Conservation (phyloP, 352 stramenopile genomes). For the Globisporangium camurandrum region DNA sequence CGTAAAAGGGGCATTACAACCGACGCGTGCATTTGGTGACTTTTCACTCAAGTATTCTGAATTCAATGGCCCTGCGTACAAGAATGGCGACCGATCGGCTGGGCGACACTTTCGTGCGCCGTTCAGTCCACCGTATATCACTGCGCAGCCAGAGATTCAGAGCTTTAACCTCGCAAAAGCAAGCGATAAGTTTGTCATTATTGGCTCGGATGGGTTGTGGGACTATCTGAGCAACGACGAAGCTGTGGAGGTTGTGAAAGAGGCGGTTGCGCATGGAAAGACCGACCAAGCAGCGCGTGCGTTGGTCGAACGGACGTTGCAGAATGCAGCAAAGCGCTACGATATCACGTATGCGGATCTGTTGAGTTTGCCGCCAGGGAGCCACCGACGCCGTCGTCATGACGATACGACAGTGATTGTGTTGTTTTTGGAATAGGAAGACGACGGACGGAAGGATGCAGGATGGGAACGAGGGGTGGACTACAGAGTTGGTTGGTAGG, state of each 20-base stretch:
- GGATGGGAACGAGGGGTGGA: too few relatives aligned
- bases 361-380: slow-evolving; percentile 72
- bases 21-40: slow-evolving; percentile 87
- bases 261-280: slow-evolving; percentile 45
- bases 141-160: slow-evolving; percentile 79
- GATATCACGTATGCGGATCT: slow-evolving; percentile 80
- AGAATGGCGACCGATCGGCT: slow-evolving; percentile 70
- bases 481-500: too few relatives aligned
- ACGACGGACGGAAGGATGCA: too few relatives aligned
- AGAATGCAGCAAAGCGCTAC: slow-evolving; percentile 67
- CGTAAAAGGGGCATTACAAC: slow-evolving; percentile 88
- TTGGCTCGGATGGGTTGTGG: slow-evolving; percentile 97
- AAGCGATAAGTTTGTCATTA: slow-evolving; percentile 95
- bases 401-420: slow-evolving; percentile 92
- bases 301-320: slow-evolving; percentile 74
- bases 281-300: slow-evolving; percentile 64
- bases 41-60: slow-evolving; percentile 92
- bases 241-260: slow-evolving; percentile 87
- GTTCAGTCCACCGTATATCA: slow-evolving; percentile 92
- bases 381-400: slow-evolving; percentile 79
- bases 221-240: slow-evolving; percentile 95
- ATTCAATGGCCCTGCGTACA: slow-evolving; percentile 85
- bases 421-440: slow-evolving; percentile 81
- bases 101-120: slow-evolving; percentile 84
- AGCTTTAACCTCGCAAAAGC: slow-evolving; percentile 46